Percentiles rank a stretch among this genome's conserved stretches.
Conservation (phyloP, 2,329 filamentous ascomycete species). For the Trematosphaeria pertusa region DNA sequence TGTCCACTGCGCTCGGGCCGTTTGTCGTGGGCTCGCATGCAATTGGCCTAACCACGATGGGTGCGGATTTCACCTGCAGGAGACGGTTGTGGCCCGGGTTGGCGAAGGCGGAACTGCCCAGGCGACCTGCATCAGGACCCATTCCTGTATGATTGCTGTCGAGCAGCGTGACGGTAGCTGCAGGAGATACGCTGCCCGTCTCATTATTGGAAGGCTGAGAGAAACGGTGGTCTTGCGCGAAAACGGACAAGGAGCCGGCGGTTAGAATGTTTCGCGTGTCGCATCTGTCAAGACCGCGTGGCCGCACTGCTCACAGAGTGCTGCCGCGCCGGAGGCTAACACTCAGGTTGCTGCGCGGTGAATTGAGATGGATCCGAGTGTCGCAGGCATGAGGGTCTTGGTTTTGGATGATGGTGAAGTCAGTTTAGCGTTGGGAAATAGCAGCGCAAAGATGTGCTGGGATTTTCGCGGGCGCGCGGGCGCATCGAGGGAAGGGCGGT, state of each 20-base stretch:
- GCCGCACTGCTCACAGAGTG: constrained; percentile 19
- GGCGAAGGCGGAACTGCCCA: constrained; percentile 22
- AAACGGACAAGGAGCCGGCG: constrained; percentile 3
- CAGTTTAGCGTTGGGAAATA: no score
- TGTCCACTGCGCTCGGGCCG: constrained; percentile 7
- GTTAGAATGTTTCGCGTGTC: constrained; percentile 13
- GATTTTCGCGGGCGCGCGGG: no score
- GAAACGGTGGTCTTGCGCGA: constrained; percentile 5
- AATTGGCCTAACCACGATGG: constrained; percentile 9
- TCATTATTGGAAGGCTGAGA: constrained; percentile 9
- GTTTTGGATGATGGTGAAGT: no score
- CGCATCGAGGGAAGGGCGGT: no score
- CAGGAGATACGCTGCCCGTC: constrained; percentile 14
- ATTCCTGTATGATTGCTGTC: constrained; percentile 30
- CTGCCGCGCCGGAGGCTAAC: constrained; percentile 2
- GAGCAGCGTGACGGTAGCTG: constrained; percentile 29
- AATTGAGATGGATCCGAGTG: constrained; percentile 1
- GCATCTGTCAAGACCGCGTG: constrained; percentile 18
- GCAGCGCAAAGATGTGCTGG: no score
- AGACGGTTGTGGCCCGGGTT: constrained; percentile 14
- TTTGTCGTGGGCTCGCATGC: constrained; percentile 3
- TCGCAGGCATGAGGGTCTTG: constrained; percentile 1
- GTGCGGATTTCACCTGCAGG: constrained; percentile 19
- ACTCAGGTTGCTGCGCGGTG: not conserved
- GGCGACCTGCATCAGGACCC: constrained; percentile 15